These are phyloP conservation scores for Rhexocercosporidium sp. DNA, from an alignment of 2,329 filamentous ascomycete species.

Conservation along the genomic window DNA sequence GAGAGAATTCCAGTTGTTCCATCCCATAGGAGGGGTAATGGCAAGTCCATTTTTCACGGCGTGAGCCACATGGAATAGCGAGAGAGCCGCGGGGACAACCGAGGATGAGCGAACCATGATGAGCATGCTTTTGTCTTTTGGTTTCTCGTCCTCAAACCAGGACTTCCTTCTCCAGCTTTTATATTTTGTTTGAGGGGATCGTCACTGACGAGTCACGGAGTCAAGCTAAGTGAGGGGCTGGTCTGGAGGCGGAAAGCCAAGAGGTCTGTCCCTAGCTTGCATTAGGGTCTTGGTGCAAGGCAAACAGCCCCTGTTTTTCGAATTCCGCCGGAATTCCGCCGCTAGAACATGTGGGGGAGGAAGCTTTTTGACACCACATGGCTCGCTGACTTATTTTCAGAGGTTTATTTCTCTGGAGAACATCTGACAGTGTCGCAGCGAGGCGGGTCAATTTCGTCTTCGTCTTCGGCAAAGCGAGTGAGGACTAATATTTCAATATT, in stretches of 20 bases:
- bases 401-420: neutral
- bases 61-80: slow-evolving; percentile 5
- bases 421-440: no score
- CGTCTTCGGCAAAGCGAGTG: no score
- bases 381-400: neutral
- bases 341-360: neutral
- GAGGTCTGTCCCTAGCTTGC: slow-evolving; percentile 1
- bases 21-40: slow-evolving; percentile 46
- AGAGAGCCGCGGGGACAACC: neutral
- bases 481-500: no score
- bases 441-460: no score
- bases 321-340: slow-evolving; percentile 8
- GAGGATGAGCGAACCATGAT: slow-evolving; percentile 8
- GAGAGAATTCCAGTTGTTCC: slow-evolving; percentile 55
- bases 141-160: neutral
- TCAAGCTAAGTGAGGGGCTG: neutral
- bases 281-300: neutral
- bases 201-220: neutral
- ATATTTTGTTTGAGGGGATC: slow-evolving; percentile 1
- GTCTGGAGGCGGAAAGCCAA: slow-evolving; percentile 5
- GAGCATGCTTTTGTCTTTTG: neutral
- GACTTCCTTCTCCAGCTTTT: neutral
- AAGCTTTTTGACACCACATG: neutral
- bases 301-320: neutral
- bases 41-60: slow-evolving; percentile 46